These are phyloP conservation scores for Xylaria digitata DNA, from an alignment of 2,329 filamentous ascomycete species.

Conservation along the genomic window DNA sequence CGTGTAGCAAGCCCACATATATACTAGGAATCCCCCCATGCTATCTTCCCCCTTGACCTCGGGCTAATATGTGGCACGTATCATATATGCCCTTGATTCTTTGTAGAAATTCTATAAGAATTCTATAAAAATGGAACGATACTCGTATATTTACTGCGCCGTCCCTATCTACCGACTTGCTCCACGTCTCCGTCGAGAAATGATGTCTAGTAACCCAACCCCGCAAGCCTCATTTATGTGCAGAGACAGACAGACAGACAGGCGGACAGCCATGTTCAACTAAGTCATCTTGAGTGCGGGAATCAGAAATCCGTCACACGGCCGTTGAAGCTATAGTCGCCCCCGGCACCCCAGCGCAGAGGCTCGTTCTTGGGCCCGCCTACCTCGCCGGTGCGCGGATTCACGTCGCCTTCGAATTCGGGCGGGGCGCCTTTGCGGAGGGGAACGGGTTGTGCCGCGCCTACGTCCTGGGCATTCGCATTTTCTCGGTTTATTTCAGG, in stretches of 20 bases:
- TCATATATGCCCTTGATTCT: background rate
- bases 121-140: too few relatives aligned
- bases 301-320: conserved; percentile 87
- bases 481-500: background rate
- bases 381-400: conserved; percentile 94
- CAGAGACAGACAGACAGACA: background rate
- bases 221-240: too few relatives aligned
- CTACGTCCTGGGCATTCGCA: background rate
- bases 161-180: too few relatives aligned
- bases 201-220: too few relatives aligned
- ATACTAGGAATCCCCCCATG: background rate
- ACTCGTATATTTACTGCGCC: too few relatives aligned
- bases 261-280: background rate
- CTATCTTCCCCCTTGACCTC: background rate
- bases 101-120: too few relatives aligned
- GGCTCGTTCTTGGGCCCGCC: conserved; percentile 98
- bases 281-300: background rate
- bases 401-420: conserved; percentile 91
- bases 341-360: conserved; percentile 80
- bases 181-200: too few relatives aligned
- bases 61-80: too few relatives aligned
- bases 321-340: conserved; percentile 94
- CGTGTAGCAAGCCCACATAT: background rate
- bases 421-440: conserved; percentile 74
- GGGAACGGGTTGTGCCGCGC: conserved; percentile 51